phyloP scores from a whole-genome alignment of 2,329 filamentous ascomycete genomes.

The Diaporthe velutina region DNA sequence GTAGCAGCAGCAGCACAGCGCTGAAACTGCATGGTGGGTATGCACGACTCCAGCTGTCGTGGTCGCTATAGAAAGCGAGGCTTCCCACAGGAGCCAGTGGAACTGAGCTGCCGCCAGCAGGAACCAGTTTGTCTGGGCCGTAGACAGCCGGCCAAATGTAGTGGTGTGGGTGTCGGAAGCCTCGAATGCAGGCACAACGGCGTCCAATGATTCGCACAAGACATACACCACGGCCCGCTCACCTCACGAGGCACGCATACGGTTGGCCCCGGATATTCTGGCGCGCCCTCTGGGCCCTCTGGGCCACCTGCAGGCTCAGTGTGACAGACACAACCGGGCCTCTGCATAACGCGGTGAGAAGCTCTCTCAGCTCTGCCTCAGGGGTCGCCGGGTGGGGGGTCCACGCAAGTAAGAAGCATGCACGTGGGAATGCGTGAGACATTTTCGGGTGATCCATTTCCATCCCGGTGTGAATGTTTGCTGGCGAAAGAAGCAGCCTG shows the following conservation, averaged over 20 bases:
- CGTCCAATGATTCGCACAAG: slow-evolving; percentile 31
- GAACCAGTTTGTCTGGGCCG: slow-evolving; percentile 35
- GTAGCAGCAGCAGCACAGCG: slow-evolving; percentile 1
- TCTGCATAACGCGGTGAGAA: slow-evolving; percentile 35
- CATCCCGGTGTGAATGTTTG: slow-evolving; percentile 21
- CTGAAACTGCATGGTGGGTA: slow-evolving; percentile 35
- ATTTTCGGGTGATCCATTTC: slow-evolving; percentile 25
- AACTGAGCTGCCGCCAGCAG: slow-evolving; percentile 28
- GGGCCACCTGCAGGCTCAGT: slow-evolving; percentile 13
- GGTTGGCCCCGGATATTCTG: slow-evolving; percentile 20
- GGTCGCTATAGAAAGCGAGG: slow-evolving; percentile 34
- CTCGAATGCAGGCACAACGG: slow-evolving; percentile 7
- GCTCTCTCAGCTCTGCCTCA: slow-evolving; percentile 20
- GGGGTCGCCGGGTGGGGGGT: slow-evolving; percentile 11
- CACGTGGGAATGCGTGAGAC: slow-evolving; percentile 30
- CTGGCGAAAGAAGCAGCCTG: slow-evolving; percentile 12
- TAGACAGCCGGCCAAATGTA: slow-evolving; percentile 16
- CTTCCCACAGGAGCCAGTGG: slow-evolving; percentile 34
- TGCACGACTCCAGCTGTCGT: slow-evolving; percentile 30
- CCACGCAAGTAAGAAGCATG: slow-evolving; percentile 19
- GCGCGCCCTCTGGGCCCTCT: too few species aligned
- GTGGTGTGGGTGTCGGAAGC: slow-evolving; percentile 33
- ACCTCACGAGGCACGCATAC: slow-evolving; percentile 19
- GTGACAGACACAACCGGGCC: slow-evolving; percentile 23
- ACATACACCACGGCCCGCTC: slow-evolving; percentile 15